Conservation (phyloP, 108 stramenopile genomes). For the Poteriospumella lacustris region DNA sequence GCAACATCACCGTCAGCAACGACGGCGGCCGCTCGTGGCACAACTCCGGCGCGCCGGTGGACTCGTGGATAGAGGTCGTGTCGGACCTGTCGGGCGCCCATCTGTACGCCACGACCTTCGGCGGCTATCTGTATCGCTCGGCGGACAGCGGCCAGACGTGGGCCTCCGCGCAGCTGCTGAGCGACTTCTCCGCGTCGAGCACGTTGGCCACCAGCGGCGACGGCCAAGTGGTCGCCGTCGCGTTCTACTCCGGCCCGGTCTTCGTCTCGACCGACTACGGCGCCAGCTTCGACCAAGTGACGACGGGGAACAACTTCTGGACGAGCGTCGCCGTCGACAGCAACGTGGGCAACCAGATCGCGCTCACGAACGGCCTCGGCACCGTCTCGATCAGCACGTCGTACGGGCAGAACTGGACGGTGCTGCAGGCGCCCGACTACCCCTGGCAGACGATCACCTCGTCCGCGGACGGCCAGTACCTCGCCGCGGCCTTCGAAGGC, state of each 20-base stretch:
- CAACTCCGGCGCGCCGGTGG: background rate
- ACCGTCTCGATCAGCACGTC: background rate
- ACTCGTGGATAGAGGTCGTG: no score
- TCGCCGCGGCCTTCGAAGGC: background rate
- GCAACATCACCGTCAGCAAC: background rate
- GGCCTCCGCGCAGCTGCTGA: background rate
- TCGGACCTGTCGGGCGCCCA: background rate
- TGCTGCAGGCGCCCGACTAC: background rate
- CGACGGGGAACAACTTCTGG: background rate
- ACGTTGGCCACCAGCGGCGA: background rate
- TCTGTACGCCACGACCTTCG: background rate
- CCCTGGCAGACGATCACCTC: background rate
- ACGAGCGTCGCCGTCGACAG: background rate
- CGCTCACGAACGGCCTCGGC: background rate
- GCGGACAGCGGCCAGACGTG: background rate
- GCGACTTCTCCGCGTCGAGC: background rate
- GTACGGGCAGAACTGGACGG: background rate
- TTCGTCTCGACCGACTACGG: background rate
- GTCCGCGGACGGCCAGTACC: background rate
- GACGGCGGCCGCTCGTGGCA: background rate
- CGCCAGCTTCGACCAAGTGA: background rate
- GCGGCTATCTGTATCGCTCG: background rate
- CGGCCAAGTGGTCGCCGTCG: background rate
- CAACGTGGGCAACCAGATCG: background rate
- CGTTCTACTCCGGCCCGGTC: background rate